Conservation (phyloP, 2,329 filamentous ascomycete genomes). For the Colletotrichum musae region DNA sequence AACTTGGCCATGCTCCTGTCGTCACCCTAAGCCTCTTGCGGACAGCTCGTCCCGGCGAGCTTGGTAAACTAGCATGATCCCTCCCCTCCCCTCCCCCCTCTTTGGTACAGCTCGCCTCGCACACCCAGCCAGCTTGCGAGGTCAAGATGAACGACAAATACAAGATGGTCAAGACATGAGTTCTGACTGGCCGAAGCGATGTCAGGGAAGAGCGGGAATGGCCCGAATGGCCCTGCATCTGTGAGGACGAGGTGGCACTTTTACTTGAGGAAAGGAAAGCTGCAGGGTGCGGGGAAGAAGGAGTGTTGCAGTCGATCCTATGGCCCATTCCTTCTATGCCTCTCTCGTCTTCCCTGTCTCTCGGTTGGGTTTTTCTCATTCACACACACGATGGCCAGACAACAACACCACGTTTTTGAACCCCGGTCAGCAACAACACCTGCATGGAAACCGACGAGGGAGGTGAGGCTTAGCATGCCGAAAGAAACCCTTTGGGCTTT, state of each 20-base stretch:
- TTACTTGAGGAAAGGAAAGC: not conserved
- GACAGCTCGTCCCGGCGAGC: slow-evolving; percentile 6
- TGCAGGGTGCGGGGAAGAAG: slow-evolving; percentile 24
- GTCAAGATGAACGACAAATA: not conserved
- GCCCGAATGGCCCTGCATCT: slow-evolving; percentile 30
- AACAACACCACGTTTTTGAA: not conserved
- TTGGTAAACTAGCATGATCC: not conserved
- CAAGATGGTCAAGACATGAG: not conserved
- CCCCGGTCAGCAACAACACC: not conserved
- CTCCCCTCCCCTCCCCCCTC: not conserved
- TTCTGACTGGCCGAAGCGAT: slow-evolving; percentile 10
- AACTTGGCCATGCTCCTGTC: slow-evolving; percentile 21
- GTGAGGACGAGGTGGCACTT: not conserved
- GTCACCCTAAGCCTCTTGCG: slow-evolving; percentile 21
- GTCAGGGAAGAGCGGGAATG: slow-evolving; percentile 19
- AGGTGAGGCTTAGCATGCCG: slow-evolving; percentile 12
- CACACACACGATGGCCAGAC: slow-evolving; percentile 4
- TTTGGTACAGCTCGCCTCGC: not conserved
- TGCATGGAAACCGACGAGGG: slow-evolving; percentile 3
- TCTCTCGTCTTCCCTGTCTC: not conserved
- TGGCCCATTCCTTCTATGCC: not conserved
- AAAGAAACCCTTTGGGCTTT: slow-evolving; percentile 13
- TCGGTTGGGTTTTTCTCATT: not conserved
- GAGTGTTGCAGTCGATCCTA: not conserved
- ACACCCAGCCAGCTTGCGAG: not conserved